These are phyloP conservation scores for Fragaria nilgerrensis DNA, from an alignment of 306 rosid genomes.

Conservation along the genomic window DNA sequence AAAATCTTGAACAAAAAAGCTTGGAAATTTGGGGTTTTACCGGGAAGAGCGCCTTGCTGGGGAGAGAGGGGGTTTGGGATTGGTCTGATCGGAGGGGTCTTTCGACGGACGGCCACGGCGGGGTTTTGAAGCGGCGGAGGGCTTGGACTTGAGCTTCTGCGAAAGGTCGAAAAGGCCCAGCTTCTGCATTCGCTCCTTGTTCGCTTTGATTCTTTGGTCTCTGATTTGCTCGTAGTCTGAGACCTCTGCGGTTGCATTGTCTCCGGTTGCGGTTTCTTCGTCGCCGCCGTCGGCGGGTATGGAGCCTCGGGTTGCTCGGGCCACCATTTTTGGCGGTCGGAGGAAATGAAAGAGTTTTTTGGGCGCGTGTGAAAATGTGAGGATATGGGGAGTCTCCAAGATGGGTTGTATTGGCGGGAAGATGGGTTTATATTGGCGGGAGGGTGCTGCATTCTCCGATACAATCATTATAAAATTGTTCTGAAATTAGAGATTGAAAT, in stretches of 20 bases:
- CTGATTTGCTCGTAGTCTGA: conserved; percentile 50
- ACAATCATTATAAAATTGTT: no score
- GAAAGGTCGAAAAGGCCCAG: conserved; percentile 61
- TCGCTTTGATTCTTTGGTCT: conserved; percentile 66
- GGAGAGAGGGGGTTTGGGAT: conserved; percentile 16
- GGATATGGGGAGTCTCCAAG: no score
- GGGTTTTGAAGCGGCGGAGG: conserved; percentile 15
- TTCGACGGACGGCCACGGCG: not conserved
- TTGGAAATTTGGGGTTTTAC: conserved; percentile 19
- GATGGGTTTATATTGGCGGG: no score
- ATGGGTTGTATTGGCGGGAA: no score
- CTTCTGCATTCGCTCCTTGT: conserved; percentile 62
- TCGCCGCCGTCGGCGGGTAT: not conserved
- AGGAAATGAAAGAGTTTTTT: not conserved
- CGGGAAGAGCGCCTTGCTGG: conserved; percentile 69
- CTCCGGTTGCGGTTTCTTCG: not conserved
- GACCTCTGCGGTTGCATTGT: not conserved
- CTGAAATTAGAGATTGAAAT: no score
- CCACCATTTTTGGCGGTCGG: conserved; percentile 16
- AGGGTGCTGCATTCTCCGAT: no score
- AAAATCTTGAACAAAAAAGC: not conserved
- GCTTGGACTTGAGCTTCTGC: conserved; percentile 41
- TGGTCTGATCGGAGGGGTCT: conserved; percentile 10
- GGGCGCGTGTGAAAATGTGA: not conserved
- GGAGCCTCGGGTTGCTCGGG: conserved; percentile 22